These are phyloP conservation scores for Fusarium sp. DNA, from an alignment of 2,329 filamentous ascomycete species.

Conservation along the genomic window DNA sequence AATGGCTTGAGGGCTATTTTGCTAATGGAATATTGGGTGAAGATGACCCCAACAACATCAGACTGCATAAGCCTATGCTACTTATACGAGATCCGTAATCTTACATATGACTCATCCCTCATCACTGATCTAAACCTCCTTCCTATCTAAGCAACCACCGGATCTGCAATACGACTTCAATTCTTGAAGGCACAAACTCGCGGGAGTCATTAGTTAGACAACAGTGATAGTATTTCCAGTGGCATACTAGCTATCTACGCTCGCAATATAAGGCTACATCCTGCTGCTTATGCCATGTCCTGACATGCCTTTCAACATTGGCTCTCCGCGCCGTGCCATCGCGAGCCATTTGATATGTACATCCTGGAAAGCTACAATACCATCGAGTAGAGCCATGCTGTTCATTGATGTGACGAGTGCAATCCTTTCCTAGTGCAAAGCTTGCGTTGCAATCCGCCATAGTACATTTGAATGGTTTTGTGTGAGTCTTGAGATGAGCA, in stretches of 20 bases:
- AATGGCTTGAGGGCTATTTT: background rate
- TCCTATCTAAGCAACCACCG: background rate
- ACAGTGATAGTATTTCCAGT: background rate
- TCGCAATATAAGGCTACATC: background rate
- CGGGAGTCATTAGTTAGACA: background rate
- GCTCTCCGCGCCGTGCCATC: background rate
- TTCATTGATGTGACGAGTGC: background rate
- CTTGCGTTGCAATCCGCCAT: background rate
- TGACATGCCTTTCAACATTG: background rate
- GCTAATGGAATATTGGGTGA: fast-evolving
- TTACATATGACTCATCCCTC: background rate
- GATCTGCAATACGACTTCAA: fast-evolving
- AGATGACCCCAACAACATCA: background rate
- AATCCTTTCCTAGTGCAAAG: background rate
- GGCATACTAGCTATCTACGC: background rate
- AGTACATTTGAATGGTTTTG: background rate
- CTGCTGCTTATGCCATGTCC: background rate
- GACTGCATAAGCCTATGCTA: background rate
- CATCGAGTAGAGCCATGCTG: background rate
- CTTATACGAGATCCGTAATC: background rate
- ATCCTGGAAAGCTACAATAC: slow-evolving; percentile 1
- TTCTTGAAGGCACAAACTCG: fast-evolving
- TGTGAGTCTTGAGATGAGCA: background rate
- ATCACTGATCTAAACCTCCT: background rate
- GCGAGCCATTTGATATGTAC: background rate